Base-by-base conservation (phyloP, 306 rosid species). In the Oxytropis ochrocephala region DNA sequence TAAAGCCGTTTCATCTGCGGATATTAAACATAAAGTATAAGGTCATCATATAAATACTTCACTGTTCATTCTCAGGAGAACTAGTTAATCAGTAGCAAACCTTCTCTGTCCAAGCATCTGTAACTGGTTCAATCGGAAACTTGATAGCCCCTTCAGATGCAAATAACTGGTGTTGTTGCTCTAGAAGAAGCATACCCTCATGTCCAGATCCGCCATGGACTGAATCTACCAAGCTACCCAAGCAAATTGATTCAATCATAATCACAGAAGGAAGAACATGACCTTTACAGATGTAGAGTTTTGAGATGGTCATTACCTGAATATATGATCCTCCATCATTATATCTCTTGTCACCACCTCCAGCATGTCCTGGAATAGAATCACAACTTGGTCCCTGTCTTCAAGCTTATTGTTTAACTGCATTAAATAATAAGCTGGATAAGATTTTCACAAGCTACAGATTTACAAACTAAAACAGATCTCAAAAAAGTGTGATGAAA, bases 291-390 rank as follows among this genome's bases (percentile, higher is more conserved):
- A 66, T 33, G 54, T n/a, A 30, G 72, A 55, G 29, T 27, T 56
- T 10, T 44, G 36, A 38, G 8, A 77, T 53, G 67, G 79, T 75
- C 75, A 70, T 67, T 70, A 94, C 98, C 95, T 90, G 79, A 70
- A 50, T 66, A 82, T 65, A n/a, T 84, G 83, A 75, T 94, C 97
- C 80, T 88, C 98, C 96, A 81, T 74, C 92, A 92, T 89, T 72
- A 93, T 94, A 80, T 94, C 98, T 77, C 95, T 88, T 0, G 96
- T 85, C 58, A 94, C 92, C 27, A 86, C 96, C 82, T 94, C 98
- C 59, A 90, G 87, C 98, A 94, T 94, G 86, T 94, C 98, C 85
- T 94, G 98, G 80, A 94, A 94, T 35, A 90, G 80, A 81, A 94
- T 83, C 72, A 94, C 98, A 55, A 94, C 96, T 68, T 80, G 80